Conservation (phyloP, 768 basidiomycete species). For the Ramaria sp. region DNA sequence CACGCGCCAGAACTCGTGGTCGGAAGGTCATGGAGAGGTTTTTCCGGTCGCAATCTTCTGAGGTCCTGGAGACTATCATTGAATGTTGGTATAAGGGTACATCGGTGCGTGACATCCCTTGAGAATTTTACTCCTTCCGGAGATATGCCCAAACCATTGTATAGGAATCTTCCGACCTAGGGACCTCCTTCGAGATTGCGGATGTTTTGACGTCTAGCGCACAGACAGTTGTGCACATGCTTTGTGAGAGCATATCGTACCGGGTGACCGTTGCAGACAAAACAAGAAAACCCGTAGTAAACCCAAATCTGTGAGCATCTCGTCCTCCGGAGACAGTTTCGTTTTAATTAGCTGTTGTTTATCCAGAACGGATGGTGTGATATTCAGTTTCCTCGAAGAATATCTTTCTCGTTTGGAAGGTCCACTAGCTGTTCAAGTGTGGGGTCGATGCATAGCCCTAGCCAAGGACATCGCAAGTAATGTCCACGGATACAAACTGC, state of each 20-base stretch:
- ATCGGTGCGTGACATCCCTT: constrained; percentile 27
- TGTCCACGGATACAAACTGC: constrained; percentile 56
- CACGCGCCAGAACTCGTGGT: constrained; percentile 55
- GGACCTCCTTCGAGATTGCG: constrained; percentile 67
- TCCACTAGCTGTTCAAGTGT: constrained; percentile 87
- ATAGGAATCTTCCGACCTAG: constrained; percentile 11
- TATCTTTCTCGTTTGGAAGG: constrained; percentile 81
- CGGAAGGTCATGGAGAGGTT: constrained; percentile 76
- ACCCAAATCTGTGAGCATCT: constrained; percentile 48
- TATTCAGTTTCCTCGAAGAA: constrained; percentile 85
- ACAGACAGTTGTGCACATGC: constrained; percentile 78
- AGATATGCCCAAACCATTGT: neutral
- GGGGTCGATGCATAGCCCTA: constrained; percentile 68
- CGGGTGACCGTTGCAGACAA: constrained; percentile 52
- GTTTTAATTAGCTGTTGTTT: neutral
- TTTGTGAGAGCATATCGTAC: constrained; percentile 70
- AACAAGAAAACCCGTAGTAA: constrained; percentile 43
- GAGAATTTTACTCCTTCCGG: neutral
- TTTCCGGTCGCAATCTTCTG: constrained; percentile 68
- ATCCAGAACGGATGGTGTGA: constrained; percentile 49
- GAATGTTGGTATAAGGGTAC: constrained; percentile 68
- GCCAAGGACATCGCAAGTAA: constrained; percentile 66
- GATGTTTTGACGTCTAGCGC: constrained; percentile 78
- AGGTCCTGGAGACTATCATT: constrained; percentile 76
- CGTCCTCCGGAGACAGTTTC: neutral